These are phyloP conservation scores for Mycosphaerella arachidis DNA, from an alignment of 2,329 filamentous ascomycete genomes.

Conservation along the genomic window DNA sequence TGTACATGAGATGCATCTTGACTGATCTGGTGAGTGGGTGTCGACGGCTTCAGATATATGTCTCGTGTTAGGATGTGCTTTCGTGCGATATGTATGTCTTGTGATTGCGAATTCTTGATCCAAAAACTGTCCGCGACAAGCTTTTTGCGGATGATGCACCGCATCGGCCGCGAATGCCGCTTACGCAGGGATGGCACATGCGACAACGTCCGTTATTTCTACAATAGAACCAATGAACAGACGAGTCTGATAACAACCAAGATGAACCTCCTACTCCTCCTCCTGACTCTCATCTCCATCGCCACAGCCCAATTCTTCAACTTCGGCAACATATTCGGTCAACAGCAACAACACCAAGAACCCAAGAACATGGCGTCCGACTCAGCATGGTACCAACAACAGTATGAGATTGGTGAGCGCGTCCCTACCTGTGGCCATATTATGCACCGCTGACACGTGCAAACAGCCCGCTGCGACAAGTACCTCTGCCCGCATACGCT, in stretches of 20 bases:
- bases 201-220: neutral
- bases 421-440: neutral
- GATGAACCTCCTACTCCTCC: conserved; percentile 34
- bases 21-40: conserved; percentile 1
- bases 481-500: conserved; percentile 94
- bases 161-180: neutral
- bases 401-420: conserved; percentile 60
- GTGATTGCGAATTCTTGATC: neutral
- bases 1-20: conserved; percentile 78
- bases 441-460: too few species aligned
- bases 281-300: conserved; percentile 56
- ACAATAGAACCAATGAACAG: neutral
- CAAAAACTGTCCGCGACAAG: neutral
- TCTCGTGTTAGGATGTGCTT: neutral
- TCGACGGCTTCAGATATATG: neutral
- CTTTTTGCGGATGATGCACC: neutral
- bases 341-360: conserved; percentile 53
- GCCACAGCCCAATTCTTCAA: conserved; percentile 78
- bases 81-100: neutral
- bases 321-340: conserved; percentile 93
- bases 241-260: conserved; percentile 5
- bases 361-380: conserved; percentile 81
- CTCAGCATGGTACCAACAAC: conserved; percentile 69
- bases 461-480: conserved; percentile 74
- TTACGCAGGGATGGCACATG: neutral